These are phyloP conservation scores for Trametes coccinea DNA, from an alignment of 768 basidiomycete genomes.

Conservation along the genomic window DNA sequence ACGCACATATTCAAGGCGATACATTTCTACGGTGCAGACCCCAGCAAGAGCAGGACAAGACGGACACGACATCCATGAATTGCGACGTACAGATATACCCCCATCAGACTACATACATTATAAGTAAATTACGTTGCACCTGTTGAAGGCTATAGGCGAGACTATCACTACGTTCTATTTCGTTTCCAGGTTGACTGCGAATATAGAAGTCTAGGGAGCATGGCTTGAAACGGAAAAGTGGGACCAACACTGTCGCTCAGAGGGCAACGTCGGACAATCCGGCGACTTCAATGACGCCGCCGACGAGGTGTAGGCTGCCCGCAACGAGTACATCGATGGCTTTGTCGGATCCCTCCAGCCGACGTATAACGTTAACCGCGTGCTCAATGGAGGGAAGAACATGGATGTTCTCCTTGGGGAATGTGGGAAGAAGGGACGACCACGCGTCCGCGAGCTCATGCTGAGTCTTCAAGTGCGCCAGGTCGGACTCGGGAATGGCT, in stretches of 20 bases:
- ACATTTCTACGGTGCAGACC: slow-evolving; percentile 49
- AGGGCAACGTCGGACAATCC: slow-evolving; percentile 72
- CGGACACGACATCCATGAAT: slow-evolving; percentile 20
- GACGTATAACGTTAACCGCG: slow-evolving; percentile 68
- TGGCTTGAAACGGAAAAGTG: background rate
- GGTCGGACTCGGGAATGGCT: slow-evolving; percentile 61
- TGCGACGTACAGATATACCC: background rate
- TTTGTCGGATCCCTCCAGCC: slow-evolving; percentile 31
- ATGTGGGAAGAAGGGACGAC: slow-evolving; percentile 60
- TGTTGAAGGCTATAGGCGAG: slow-evolving; percentile 38
- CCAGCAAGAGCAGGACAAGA: slow-evolving; percentile 29
- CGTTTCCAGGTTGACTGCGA: background rate
- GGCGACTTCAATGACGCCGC: slow-evolving; percentile 91
- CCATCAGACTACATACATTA: slow-evolving; percentile 14
- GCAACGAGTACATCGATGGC: slow-evolving; percentile 74
- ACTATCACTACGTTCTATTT: slow-evolving; percentile 16
- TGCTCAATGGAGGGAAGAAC: slow-evolving; percentile 89
- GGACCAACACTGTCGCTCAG: slow-evolving; percentile 29
- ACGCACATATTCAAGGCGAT: slow-evolving; percentile 44
- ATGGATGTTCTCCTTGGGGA: slow-evolving; percentile 62
- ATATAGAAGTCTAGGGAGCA: background rate
- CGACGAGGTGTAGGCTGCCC: slow-evolving; percentile 92
- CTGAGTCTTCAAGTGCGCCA: slow-evolving; percentile 71
- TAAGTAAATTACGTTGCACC: slow-evolving; percentile 21
- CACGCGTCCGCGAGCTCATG: slow-evolving; percentile 75